Conservation (phyloP, 106 monocot genomes). For the Apostasia shenzhenica region DNA sequence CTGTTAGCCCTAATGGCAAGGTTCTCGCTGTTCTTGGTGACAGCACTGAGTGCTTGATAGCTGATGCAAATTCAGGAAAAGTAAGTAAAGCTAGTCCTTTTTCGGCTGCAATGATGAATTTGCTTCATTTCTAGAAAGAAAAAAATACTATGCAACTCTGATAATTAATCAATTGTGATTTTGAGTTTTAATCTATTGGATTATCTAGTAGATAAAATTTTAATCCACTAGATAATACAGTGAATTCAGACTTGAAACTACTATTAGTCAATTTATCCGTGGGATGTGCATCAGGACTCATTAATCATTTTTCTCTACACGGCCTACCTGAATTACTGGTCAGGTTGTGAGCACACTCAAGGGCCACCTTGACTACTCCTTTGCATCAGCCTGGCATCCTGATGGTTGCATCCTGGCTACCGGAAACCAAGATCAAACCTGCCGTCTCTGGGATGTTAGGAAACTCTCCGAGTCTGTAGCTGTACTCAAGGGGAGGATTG, state of each 20-base stretch:
- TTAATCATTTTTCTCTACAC: background rate
- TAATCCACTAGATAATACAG: background rate
- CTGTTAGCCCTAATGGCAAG: slow-evolving; percentile 68
- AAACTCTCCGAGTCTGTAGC: slow-evolving; percentile 46
- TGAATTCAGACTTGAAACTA: background rate
- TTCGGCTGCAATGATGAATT: too few relatives aligned
- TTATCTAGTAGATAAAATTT: too few relatives aligned
- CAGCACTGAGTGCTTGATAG: slow-evolving; percentile 43
- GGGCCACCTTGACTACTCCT: slow-evolving; percentile 71
- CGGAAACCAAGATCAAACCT: slow-evolving; percentile 82
- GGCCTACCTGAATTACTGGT: background rate
- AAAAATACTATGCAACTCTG: background rate
- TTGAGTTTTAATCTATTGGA: background rate
- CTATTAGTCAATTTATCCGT: background rate
- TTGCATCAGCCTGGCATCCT: slow-evolving; percentile 86
- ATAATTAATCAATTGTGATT: background rate
- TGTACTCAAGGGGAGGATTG: slow-evolving; percentile 68
- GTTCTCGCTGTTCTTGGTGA: slow-evolving; percentile 77
- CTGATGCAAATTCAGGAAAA: slow-evolving; percentile 71
- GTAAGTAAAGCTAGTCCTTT: slow-evolving; percentile 17
- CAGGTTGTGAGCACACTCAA: slow-evolving; percentile 45
- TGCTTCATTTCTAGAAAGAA: background rate
- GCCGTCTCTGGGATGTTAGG: slow-evolving; percentile 83
- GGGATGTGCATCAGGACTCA: too few relatives aligned
- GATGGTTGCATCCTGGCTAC: slow-evolving; percentile 61